A percentile compares a stretch with the other conserved stretches of the same genome.
Conservation (phyloP, 2,329 filamentous ascomycete species). For the Apiospora saccharicola region DNA sequence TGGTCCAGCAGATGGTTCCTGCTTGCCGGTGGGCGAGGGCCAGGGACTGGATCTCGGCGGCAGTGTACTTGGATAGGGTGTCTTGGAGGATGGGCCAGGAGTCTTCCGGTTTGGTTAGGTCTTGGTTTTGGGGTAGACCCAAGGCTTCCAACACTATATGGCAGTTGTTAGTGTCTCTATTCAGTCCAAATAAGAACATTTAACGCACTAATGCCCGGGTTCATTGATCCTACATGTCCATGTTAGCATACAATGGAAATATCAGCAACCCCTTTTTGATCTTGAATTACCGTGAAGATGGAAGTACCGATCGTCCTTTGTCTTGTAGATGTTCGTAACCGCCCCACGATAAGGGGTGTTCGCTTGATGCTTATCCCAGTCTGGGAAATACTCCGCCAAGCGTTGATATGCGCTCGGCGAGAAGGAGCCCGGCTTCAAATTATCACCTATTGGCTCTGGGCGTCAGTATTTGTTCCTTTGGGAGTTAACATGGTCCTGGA, state of each 20-base stretch:
- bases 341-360: conserved; percentile 16
- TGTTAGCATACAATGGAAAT: background rate
- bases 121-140: conserved; percentile 30
- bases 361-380: conserved; percentile 34
- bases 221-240: conserved; percentile 24
- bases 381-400: conserved; percentile 32
- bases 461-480: no score
- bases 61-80: background rate
- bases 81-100: conserved; percentile 21
- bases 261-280: background rate
- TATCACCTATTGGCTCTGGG: conserved; percentile 8
- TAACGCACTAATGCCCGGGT: conserved; percentile 28
- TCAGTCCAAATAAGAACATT: background rate
- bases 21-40: conserved; percentile 34
- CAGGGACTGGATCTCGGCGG: conserved; percentile 34
- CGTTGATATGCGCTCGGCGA: conserved; percentile 27
- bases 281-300: conserved; percentile 32
- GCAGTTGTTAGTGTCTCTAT: background rate
- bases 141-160: conserved; percentile 28
- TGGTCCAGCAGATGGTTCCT: conserved; percentile 38
- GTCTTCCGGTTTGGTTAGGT: conserved; percentile 24
- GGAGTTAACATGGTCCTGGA: no score
- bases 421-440: conserved; percentile 31
- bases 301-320: conserved; percentile 33
- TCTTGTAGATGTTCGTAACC: conserved; percentile 39